Evolutionary conservation across 192 early-diverging fungal species (phyloP).

Genomic region (Rhizophagus sp.): DNA sequence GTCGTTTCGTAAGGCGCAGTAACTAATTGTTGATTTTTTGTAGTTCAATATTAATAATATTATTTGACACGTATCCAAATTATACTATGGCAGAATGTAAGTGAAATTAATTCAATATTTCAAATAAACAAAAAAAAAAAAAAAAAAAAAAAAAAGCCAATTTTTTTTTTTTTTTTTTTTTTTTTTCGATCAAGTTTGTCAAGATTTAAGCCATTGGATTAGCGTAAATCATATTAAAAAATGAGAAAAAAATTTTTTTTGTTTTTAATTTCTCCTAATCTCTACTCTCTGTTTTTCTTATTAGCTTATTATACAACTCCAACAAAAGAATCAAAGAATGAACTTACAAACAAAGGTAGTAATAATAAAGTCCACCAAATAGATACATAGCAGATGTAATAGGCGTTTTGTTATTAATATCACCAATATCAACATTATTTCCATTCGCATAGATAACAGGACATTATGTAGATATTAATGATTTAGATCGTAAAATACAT

Average conservation of each 20-base stretch:
- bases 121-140: no score
- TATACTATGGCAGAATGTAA: background rate
- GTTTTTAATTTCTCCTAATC: no score
- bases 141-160: no score
- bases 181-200: background rate
- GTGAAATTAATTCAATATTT: background rate
- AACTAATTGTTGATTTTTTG: background rate
- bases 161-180: no score
- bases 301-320: conserved; percentile 13
- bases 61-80: background rate
- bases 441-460: background rate
- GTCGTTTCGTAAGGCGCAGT: background rate
- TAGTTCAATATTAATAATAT: background rate
- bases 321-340: background rate
- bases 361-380: background rate
- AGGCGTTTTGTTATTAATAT: background rate
- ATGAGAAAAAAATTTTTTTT: no score
- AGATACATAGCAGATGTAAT: background rate
- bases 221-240: background rate
- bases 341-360: background rate
- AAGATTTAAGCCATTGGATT: background rate
- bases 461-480: no score
- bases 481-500: background rate
- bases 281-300: no score
- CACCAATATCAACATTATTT: background rate